Conservation (phyloP, 2,329 filamentous ascomycete genomes). For the Endoconidiophora polonica region DNA sequence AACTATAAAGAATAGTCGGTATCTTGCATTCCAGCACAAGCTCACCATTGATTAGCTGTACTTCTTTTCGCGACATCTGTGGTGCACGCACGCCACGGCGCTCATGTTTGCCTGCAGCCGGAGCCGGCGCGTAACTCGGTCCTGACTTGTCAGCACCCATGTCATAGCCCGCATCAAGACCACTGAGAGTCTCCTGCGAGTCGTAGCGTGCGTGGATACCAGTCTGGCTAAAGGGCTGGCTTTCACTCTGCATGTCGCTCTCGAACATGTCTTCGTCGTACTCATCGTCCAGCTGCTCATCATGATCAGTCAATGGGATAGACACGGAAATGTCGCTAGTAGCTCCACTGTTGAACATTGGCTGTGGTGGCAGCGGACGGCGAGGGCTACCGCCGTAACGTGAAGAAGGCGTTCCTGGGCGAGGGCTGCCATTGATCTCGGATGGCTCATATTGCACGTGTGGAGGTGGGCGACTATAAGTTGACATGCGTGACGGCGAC, state of each 20-base stretch:
- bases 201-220: constrained; percentile 35
- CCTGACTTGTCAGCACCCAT: constrained; percentile 24
- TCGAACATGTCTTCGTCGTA: constrained; percentile 61
- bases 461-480: constrained; percentile 56
- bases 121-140: constrained; percentile 25
- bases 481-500: constrained; percentile 37
- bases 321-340: constrained; percentile 45
- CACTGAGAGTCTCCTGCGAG: constrained; percentile 39
- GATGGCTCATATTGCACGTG: constrained; percentile 66
- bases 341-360: constrained; percentile 47
- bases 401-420: constrained; percentile 80
- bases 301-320: constrained; percentile 39
- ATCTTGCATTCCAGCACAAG: constrained; percentile 98
- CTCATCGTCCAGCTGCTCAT: constrained; percentile 15
- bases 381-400: constrained; percentile 67
- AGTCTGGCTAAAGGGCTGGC: constrained; percentile 6
- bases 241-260: constrained; percentile 25
- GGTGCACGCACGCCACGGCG: constrained; percentile 72
- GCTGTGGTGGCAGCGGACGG: constrained; percentile 73
- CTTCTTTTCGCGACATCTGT: constrained; percentile 84
- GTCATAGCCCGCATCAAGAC: constrained; percentile 20
- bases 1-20: constrained; percentile 93
- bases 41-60: constrained; percentile 92
- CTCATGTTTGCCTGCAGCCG: constrained; percentile 63
- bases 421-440: constrained; percentile 75